Evolutionary conservation across 441 rosid species (phyloP).

Genomic region (Populus hybrid): DNA sequence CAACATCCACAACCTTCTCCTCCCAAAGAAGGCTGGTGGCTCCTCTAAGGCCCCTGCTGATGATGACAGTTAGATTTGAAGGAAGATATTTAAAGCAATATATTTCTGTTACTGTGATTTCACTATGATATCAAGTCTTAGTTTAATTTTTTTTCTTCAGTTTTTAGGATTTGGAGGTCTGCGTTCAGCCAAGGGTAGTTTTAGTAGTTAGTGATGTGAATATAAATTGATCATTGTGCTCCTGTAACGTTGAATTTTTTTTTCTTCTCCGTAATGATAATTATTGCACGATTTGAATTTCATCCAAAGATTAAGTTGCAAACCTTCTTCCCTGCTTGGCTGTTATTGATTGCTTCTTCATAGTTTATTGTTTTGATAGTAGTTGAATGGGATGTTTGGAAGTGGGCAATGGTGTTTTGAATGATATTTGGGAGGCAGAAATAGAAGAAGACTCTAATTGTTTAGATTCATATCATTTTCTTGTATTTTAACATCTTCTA

Average conservation of each 20-base stretch:
- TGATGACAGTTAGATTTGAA: conserved; percentile 19
- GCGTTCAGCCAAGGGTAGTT: background rate
- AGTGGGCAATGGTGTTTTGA: too few species aligned
- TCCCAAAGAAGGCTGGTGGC: conserved; percentile 80
- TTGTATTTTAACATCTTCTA: too few species aligned
- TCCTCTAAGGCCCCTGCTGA: conserved; percentile 61
- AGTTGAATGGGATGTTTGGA: background rate
- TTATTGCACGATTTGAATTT: conserved; percentile 10
- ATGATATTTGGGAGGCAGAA: too few species aligned
- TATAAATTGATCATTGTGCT: conserved; percentile 3
- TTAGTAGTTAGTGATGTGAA: conserved; percentile 13
- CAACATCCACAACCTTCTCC: conserved; percentile 85
- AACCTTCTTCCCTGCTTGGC: background rate
- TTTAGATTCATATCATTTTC: too few species aligned
- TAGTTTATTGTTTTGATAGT: background rate
- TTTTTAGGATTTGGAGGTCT: background rate
- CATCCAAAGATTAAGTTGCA: too few species aligned
- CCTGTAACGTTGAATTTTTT: background rate
- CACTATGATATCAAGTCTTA: background rate
- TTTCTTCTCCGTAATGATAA: background rate
- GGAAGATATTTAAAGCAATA: background rate
- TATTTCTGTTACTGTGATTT: background rate
- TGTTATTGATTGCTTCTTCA: background rate
- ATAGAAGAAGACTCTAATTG: too few species aligned
- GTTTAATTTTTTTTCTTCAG: background rate